Conservation (phyloP, 164 flowering plant species). For the Magnolia kwangsiensis region DNA sequence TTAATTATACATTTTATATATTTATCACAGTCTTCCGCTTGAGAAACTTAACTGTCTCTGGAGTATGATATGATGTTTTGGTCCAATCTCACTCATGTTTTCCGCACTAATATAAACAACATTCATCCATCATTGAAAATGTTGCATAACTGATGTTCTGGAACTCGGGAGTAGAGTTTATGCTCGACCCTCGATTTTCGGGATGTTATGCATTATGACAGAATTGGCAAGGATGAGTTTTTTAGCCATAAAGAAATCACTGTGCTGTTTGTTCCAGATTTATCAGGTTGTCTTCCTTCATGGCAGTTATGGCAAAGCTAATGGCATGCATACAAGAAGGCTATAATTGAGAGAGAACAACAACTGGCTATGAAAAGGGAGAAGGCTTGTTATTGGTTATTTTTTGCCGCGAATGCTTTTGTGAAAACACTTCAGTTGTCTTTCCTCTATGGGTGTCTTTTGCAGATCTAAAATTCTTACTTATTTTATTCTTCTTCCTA, state of each 20-base stretch:
- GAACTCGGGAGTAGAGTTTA: no score
- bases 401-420: no score
- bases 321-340: constrained; percentile 71
- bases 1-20: no score
- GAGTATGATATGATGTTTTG: no score
- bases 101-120: no score
- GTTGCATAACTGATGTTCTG: no score
- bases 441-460: neutral
- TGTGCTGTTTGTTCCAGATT: constrained; percentile 82
- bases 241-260: constrained; percentile 91
- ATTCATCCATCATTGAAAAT: no score
- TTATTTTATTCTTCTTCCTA: constrained; percentile 18
- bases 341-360: constrained; percentile 55
- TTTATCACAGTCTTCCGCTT: no score
- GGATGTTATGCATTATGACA: no score
- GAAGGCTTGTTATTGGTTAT: constrained; percentile 27
- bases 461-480: neutral
- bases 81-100: no score
- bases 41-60: no score
- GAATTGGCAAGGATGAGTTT: constrained; percentile 88
- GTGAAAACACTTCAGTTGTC: neutral
- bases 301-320: constrained; percentile 70
- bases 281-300: constrained; percentile 88
- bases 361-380: constrained; percentile 45
- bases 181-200: no score